These are phyloP conservation scores for Roridomyces roridus DNA, from an alignment of 768 basidiomycete genomes.

Conservation along the genomic window DNA sequence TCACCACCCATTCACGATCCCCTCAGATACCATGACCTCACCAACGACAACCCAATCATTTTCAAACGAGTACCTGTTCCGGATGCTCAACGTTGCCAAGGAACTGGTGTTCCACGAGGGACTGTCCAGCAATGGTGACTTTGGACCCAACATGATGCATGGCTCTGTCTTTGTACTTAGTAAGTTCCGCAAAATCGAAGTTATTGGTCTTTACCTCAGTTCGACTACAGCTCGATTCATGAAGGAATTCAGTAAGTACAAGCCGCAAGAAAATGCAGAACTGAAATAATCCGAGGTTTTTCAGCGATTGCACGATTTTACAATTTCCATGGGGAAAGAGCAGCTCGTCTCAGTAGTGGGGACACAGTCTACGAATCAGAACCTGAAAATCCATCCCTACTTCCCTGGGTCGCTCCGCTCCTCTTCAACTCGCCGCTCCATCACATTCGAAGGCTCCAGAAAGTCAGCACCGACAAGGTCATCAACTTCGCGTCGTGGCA, in stretches of 20 bases:
- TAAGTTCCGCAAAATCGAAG: background rate
- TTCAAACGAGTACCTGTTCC: background rate
- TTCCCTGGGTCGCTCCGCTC: background rate
- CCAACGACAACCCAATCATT: background rate
- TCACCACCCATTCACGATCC: background rate
- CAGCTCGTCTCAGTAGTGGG: background rate
- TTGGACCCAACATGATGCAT: no score
- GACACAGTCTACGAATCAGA: background rate
- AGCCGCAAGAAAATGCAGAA: background rate
- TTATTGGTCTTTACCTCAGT: background rate
- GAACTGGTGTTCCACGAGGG: background rate
- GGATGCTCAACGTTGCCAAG: background rate
- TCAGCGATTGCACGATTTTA: background rate
- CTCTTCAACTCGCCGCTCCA: background rate
- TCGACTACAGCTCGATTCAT: background rate
- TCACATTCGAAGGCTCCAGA: background rate
- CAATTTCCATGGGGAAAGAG: constrained; percentile 3
- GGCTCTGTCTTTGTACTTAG: background rate
- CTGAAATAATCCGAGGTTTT: background rate
- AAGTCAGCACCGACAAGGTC: background rate
- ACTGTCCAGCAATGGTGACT: background rate
- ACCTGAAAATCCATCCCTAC: background rate
- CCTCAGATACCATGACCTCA: background rate
- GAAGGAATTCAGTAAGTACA: background rate
- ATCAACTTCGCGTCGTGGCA: background rate